phyloP scores from a whole-genome alignment of 2,329 filamentous ascomycete species.

The Penicillium sclerotiorum region DNA sequence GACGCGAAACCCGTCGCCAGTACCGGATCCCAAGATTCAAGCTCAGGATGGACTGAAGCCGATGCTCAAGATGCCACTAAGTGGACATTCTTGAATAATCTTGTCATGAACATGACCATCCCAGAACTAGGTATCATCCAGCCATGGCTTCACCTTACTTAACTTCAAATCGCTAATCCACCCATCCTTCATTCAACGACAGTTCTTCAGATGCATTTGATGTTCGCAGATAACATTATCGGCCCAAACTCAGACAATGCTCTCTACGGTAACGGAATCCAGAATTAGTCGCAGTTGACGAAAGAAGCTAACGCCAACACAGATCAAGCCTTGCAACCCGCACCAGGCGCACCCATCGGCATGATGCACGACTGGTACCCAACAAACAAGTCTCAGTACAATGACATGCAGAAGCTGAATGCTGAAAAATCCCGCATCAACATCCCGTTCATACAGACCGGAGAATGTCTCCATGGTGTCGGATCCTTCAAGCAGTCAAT shows the following conservation, averaged over 20 bases:
- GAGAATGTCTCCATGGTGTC: constrained; percentile 50
- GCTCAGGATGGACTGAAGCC: not conserved
- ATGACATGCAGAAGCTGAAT: constrained; percentile 44
- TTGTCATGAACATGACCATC: constrained; percentile 7
- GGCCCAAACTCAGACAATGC: constrained; percentile 43
- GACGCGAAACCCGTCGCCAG: no score
- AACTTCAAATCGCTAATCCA: not conserved
- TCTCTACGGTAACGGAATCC: constrained; percentile 38
- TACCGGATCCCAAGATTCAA: not conserved
- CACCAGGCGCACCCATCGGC: constrained; percentile 44
- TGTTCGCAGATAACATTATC: constrained; percentile 48
- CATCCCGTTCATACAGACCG: constrained; percentile 48
- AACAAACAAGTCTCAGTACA: constrained; percentile 48
- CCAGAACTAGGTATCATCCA: constrained; percentile 2
- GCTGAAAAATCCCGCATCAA: constrained; percentile 41
- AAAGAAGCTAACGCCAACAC: not conserved
- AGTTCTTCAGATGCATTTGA: constrained; percentile 47
- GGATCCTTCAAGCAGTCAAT: constrained; percentile 51
- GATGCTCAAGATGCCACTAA: not conserved
- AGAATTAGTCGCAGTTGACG: no score
- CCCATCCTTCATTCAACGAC: no score
- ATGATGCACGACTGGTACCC: constrained; percentile 50
- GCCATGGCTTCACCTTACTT: constrained; percentile 18
- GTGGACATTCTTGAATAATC: constrained; percentile 1
- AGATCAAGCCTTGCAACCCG: constrained; percentile 40